Conservation (phyloP, 805 yeast genomes). For the Candida patagonica region DNA sequence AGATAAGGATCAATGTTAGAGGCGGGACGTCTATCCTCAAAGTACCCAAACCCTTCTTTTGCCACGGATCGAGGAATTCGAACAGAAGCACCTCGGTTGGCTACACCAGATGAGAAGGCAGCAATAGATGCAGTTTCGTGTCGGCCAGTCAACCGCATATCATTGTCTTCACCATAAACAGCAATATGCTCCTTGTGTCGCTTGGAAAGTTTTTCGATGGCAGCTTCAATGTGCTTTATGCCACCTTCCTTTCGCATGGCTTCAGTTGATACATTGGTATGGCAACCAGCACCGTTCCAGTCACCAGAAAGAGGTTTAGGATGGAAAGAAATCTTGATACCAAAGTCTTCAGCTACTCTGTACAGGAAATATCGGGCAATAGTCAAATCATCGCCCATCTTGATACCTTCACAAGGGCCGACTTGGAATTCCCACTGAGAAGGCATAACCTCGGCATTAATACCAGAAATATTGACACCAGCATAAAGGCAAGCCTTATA, state of each 20-base stretch:
- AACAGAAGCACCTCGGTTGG: constrained; percentile 98
- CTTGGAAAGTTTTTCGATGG: constrained; percentile 85
- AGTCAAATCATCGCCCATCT: constrained; percentile 97
- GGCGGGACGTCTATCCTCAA: constrained; percentile 99
- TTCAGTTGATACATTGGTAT: constrained; percentile 93
- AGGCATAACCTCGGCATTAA: constrained; percentile 99
- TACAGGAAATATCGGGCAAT: constrained; percentile 85
- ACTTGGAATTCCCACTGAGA: constrained; percentile 99
- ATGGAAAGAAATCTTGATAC: constrained; percentile 97
- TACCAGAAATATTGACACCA: constrained; percentile 87
- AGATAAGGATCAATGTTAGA: constrained; percentile 98
- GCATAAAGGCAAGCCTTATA: constrained; percentile 96
- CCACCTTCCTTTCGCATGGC: constrained; percentile 93
- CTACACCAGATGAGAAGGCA: constrained; percentile 91
- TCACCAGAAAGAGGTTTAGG: constrained; percentile 98
- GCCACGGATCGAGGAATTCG: constrained; percentile 99
- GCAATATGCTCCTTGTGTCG: constrained; percentile 96
- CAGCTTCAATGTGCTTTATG: constrained; percentile 86
- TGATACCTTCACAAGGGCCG: constrained; percentile 93
- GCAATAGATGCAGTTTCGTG: constrained; percentile 97
- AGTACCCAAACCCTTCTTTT: constrained; percentile 95
- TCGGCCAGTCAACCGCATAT: constrained; percentile 90
- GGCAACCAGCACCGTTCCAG: constrained; percentile 99
- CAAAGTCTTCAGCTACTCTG: constrained; percentile 98
- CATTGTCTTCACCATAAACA: constrained; percentile 93